Evolutionary conservation across 2,329 filamentous ascomycete genomes (phyloP).

Genomic region (Ascocoryne sarcoides): DNA sequence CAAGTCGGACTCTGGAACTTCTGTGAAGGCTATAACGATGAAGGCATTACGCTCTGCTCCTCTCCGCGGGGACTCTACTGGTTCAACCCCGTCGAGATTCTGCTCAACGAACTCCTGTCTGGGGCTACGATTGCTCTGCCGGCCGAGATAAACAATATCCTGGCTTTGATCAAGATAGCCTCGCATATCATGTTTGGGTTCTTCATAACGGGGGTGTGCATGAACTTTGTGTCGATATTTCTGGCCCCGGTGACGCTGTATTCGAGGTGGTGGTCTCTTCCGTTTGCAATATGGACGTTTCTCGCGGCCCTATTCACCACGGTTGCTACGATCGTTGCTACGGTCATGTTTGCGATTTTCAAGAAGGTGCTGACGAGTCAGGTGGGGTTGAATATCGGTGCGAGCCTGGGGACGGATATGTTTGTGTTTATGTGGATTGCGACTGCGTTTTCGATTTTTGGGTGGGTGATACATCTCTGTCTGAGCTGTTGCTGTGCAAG

Average conservation of each 20-base stretch:
- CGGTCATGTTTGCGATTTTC: constrained; percentile 77
- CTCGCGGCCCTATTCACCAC: constrained; percentile 58
- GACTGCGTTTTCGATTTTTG: constrained; percentile 54
- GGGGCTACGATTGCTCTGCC: constrained; percentile 80
- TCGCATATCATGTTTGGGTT: constrained; percentile 85
- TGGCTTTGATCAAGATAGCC: constrained; percentile 63
- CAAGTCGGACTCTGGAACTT: constrained; percentile 87
- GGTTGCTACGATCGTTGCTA: constrained; percentile 66
- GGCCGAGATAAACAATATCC: constrained; percentile 60
- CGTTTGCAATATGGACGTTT: constrained; percentile 59
- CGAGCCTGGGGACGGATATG: constrained; percentile 63
- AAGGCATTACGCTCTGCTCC: constrained; percentile 71
- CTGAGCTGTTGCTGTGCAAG: constrained; percentile 65
- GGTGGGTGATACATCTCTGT: constrained; percentile 64
- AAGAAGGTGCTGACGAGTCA: constrained; percentile 64
- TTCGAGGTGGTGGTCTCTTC: constrained; percentile 51
- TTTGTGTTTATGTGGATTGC: constrained; percentile 87
- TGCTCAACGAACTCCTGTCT: constrained; percentile 69
- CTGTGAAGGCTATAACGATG: constrained; percentile 73
- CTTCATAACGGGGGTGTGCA: constrained; percentile 63
- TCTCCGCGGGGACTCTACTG: constrained; percentile 64
- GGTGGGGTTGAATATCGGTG: constrained; percentile 66
- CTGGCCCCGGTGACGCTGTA: constrained; percentile 38
- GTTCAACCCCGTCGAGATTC: constrained; percentile 83
- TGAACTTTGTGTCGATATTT: constrained; percentile 67